Conservation (phyloP, 1,284 basidiomycete genomes). For the Calocybe gambosa region DNA sequence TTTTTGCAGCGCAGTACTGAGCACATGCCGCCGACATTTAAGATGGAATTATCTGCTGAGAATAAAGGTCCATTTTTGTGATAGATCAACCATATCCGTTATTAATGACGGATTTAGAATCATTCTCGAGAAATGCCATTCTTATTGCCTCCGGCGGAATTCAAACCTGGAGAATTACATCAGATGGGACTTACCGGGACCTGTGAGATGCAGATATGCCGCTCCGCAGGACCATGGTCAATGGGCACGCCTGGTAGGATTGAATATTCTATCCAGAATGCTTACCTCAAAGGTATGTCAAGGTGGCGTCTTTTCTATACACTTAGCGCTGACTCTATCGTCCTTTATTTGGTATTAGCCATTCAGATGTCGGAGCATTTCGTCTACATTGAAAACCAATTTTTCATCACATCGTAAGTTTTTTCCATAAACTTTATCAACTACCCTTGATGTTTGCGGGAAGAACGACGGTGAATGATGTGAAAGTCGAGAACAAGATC, state of each 20-base stretch:
- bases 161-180: slow-evolving; percentile 75
- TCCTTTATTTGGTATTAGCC: slow-evolving; percentile 39
- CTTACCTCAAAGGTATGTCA: slow-evolving; percentile 78
- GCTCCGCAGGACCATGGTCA: slow-evolving; percentile 95
- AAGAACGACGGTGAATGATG: slow-evolving; percentile 83
- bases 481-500: slow-evolving; percentile 88
- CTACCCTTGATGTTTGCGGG: slow-evolving; percentile 6
- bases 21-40: slow-evolving; percentile 13
- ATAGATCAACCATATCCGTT: slow-evolving; percentile 6
- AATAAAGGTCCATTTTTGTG: slow-evolving; percentile 62
- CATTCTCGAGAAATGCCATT: slow-evolving; percentile 92
- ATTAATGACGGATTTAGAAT: slow-evolving; percentile 47
- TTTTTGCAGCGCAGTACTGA: slow-evolving; percentile 9
- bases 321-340: slow-evolving; percentile 3
- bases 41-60: slow-evolving; percentile 90
- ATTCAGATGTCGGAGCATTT: slow-evolving; percentile 95
- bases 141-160: slow-evolving; percentile 91
- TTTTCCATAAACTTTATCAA: background rate
- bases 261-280: slow-evolving; percentile 94
- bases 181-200: slow-evolving; percentile 88
- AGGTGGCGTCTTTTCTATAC: background rate
- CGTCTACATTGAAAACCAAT: slow-evolving; percentile 96
- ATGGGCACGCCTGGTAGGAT: slow-evolving; percentile 83
- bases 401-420: slow-evolving; percentile 90
- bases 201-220: slow-evolving; percentile 95